Base-by-base conservation (phyloP, 2,329 filamentous ascomycete species). In the Arachnopeziza araneosa region DNA sequence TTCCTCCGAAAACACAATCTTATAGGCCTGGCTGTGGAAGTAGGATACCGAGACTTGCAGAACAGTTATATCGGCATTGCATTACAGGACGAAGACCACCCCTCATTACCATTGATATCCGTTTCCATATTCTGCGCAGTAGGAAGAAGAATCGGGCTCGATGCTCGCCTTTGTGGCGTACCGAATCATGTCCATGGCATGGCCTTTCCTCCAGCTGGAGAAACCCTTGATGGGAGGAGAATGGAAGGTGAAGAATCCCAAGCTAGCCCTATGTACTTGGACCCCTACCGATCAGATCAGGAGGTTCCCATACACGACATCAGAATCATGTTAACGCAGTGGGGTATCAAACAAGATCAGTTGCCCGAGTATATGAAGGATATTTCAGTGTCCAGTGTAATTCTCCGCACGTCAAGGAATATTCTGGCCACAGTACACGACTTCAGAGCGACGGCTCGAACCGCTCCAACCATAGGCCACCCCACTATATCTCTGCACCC, bases 21-120 rank as follows among this genome's bases (percentile, higher is more conserved):
- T 65, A 84, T 84, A 1, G 92, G 92, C 52, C 82, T 91, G 59
- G 76, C 84, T n/a, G 77, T 79, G 4, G 83, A 85, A 8, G 72
- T 78, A 50, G 84, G 88, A 58, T 97, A 95, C 71, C 86, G 91
- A 67, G 87, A 88, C 60, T 75, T 98, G 60, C 85, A 90, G 63
- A 96, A 98, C 74, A 96, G 90, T 68, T 90, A 96, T 67, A 86
- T 99, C 59, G 91, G 91, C 10, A 80, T 96, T 63, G 91, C 90
- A 3, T 78, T 98, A 51, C 86, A 84, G 44, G 86, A 89, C 55
- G 76, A 83, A 7, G 80, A 83, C 0, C 91, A 96, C 69, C 86
- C 90, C 26, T 93, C 92, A 1, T 80, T 97, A 9, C 95, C 93
- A 1, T 80, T 97, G 55, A 88, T 97, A 63, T 95, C 91, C 1